These are phyloP conservation scores for Cyanodermella asteris DNA, from an alignment of 2,329 filamentous ascomycete species.

Conservation along the genomic window DNA sequence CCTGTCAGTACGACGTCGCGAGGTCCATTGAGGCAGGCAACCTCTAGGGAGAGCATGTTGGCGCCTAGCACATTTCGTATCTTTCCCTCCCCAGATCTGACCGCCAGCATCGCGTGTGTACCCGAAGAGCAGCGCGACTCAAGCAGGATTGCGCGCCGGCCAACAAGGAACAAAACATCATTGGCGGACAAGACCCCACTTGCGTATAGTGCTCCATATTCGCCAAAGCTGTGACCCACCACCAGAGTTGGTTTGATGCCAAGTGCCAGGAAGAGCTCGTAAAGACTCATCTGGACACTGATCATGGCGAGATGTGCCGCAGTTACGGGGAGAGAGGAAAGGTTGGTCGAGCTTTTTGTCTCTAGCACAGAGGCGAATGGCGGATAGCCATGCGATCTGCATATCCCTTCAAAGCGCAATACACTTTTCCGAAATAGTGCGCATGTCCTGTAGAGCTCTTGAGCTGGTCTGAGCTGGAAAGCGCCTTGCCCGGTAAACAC, in stretches of 20 bases:
- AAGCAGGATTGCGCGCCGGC: slow-evolving; percentile 42
- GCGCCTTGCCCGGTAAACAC: slow-evolving; percentile 18
- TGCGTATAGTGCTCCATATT: slow-evolving; percentile 16
- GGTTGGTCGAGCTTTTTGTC: slow-evolving; percentile 3
- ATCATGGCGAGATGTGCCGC: slow-evolving; percentile 17
- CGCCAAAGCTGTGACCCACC: slow-evolving; percentile 17
- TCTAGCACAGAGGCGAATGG: slow-evolving; percentile 11
- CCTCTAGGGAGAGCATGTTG: slow-evolving; percentile 14
- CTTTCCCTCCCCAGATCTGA: slow-evolving; percentile 20
- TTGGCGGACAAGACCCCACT: slow-evolving; percentile 15
- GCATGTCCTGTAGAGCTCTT: slow-evolving; percentile 13
- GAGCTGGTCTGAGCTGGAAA: slow-evolving; percentile 6
- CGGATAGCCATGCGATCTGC: slow-evolving; percentile 12
- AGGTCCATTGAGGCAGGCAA: slow-evolving; percentile 57
- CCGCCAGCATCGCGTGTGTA: slow-evolving; percentile 43
- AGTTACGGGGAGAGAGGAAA: slow-evolving; percentile 1
- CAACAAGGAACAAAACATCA: slow-evolving; percentile 40
- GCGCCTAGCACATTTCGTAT: too few species aligned
- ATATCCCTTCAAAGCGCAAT: slow-evolving; percentile 14
- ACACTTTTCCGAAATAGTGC: slow-evolving; percentile 13
- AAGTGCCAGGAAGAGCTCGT: slow-evolving; percentile 12
- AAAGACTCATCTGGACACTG: slow-evolving; percentile 21
- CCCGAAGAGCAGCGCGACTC: slow-evolving; percentile 40
- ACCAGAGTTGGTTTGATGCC: slow-evolving; percentile 11
- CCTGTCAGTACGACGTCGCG: slow-evolving; percentile 50